phyloP scores from a whole-genome alignment of 2,329 filamentous ascomycete genomes.

The Grosmannia clavigera region DNA sequence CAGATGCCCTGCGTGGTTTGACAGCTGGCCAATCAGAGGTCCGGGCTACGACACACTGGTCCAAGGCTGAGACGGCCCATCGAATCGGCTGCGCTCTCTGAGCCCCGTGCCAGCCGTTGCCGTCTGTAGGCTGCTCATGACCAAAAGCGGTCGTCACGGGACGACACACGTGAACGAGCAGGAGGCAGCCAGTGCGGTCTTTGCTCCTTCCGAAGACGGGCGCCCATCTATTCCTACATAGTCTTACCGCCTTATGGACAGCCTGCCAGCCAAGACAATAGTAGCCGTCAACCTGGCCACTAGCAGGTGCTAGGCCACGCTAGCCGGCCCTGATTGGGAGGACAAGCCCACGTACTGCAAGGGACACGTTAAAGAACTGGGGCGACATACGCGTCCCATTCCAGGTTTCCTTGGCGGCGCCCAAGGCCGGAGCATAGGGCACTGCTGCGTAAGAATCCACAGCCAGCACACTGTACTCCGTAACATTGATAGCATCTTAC shows the following conservation, averaged over 20 bases:
- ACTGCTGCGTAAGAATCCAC: too few species aligned
- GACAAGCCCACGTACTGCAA: neutral
- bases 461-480: too few species aligned
- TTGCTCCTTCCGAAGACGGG: too few species aligned
- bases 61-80: neutral
- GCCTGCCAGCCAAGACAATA: neutral
- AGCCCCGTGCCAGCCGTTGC: too few species aligned
- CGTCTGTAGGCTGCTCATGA: too few species aligned
- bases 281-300: neutral
- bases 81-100: too few species aligned
- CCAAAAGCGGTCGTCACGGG: too few species aligned
- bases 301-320: neutral
- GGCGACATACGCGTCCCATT: neutral
- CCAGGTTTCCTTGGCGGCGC: neutral
- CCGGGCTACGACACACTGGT: neutral
- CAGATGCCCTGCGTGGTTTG: neutral
- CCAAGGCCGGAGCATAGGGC: neutral
- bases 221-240: too few species aligned
- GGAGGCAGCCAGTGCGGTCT: too few species aligned
- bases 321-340: neutral
- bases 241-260: neutral
- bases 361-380: neutral
- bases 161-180: too few species aligned
- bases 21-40: constrained; percentile 1
- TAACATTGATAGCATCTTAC: too few species aligned